These are phyloP conservation scores for Raphanus raphanistrum DNA, from an alignment of 345 rosid species.

Conservation along the genomic window DNA sequence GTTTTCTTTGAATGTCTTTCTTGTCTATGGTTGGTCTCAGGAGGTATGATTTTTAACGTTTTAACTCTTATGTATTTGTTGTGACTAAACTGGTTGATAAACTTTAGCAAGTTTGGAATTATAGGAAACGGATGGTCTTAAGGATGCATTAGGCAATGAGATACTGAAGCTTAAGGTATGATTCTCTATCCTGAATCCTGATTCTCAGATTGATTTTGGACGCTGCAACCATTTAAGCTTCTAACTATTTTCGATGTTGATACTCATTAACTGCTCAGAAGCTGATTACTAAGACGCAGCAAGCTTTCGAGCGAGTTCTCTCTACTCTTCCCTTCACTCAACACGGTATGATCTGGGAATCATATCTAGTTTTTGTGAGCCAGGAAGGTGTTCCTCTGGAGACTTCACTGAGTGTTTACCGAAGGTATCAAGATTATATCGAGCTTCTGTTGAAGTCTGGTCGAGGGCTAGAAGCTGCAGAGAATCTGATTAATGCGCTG, in stretches of 20 bases:
- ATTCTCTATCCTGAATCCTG: slow-evolving; percentile 2
- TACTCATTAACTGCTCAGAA: no score
- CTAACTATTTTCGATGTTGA: no score
- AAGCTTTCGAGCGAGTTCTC: no score
- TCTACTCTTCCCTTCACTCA: no score
- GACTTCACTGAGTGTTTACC: no score
- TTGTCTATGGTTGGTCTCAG: no score
- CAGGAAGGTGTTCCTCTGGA: background rate
- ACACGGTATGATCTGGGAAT: no score
- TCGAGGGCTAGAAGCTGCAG: background rate
- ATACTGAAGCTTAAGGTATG: slow-evolving; percentile 77
- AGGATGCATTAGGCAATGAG: slow-evolving; percentile 61
- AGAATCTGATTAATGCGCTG: background rate
- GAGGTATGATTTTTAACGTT: no score
- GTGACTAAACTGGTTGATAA: slow-evolving; percentile 20
- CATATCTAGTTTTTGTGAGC: no score
- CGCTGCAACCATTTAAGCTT: background rate
- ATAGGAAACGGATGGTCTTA: slow-evolving; percentile 78
- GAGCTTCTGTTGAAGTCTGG: background rate
- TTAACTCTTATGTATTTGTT: slow-evolving; percentile 20
- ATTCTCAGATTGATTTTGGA: background rate
- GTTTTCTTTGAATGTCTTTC: no score
- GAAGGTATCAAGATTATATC: background rate
- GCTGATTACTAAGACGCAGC: no score
- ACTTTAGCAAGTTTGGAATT: slow-evolving; percentile 31